Evolutionary conservation across 148 eudicot species (phyloP), one percentile per base, ranked within the genome.

Genomic region (Salicornia ramosissima): DNA sequence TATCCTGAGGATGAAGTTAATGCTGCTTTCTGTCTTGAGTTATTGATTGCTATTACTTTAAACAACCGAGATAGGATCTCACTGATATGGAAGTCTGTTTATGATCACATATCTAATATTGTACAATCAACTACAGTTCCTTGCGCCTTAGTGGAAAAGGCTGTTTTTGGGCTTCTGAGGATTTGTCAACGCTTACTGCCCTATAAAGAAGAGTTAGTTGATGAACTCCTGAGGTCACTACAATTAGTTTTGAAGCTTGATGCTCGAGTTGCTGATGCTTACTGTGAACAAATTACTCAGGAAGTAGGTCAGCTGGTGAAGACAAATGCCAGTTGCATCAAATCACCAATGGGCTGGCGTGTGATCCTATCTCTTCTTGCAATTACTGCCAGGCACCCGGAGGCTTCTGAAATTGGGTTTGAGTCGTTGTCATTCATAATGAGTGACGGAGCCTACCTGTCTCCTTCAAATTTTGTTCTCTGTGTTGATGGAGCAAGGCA

Each of bases 201-300:
- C 1, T 92, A 92, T 67, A 89, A 89, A 75, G 97, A 92, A 74
- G 84, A 90, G 61, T 75, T 92, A 54, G 88, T 87, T 24, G 97
- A 92, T 69, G 97, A 92, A 69, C 89, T 92, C 52, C 74, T 92
- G 64, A 89, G 83, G 78, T 92, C 97, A 7, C 78, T 92, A 26
- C 97, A 92, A 68, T 80, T 89, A 63, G 88, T 92, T 60, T 75
- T 83, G 65, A 92, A 89, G 79, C 96, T 89, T 42, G 97, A 92
- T 71, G 97, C 93, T 28, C 83, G 96, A 43, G 97, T 92, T 46
- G 91, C 96, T 26, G 97, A 89, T 82, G 88, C 92, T n/a, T 89
- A 92, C 82, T 89, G 96, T 65, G 96, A 89, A 73, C 97, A 87
- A 65, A 89, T 92, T 71, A 92, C 97, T 22, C 96, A 86, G 80